Evolutionary conservation across 2,329 filamentous ascomycete genomes (phyloP), one percentile per base, ranked within the genome.

Genomic region (Trichoderma arundinaceum): DNA sequence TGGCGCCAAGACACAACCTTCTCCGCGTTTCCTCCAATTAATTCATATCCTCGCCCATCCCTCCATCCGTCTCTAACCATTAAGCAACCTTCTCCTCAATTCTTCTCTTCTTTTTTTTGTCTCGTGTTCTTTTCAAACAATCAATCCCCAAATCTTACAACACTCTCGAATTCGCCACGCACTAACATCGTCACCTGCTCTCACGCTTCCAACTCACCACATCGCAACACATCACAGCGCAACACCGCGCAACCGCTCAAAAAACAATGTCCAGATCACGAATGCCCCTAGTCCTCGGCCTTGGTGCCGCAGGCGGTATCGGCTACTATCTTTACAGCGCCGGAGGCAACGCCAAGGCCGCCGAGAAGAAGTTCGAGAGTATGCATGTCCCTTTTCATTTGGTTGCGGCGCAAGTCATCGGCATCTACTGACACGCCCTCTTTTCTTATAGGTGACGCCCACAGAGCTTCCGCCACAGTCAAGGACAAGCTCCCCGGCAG

Each of bases 281-380:
- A 70, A 71, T 78, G 48, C 83, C 84, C 71, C 71, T 83, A 70
- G 74, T 82, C 72, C 74, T 90, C 72, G 90, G 89, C 72, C 79
- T 88, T 71, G 86, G 83, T 67, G 88, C 86, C 70, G 89, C 85
- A 38, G 87, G 86, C 72, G 90, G 88, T 69, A 81, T 88, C 66
- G 92, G 91, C 49, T 98, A 97, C 84, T 98, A 98, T 83, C 86
- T 98, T 69, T 99, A 96, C 84, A 84, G 81, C 59, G 90, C 94
- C 15, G 94, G 94, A 68, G 94, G 94, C 66, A 86, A 88, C 77
- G 84, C 92, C 59, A 92, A 90, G 78, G 88, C 86, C 57, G 94
- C 94, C n/a, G 88, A 93, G 84, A 91, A 94, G 83, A 84, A 95
- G 78, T 85, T 91, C 71, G 91, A 97, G 82, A 86, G 94, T 97